Conservation (phyloP, 306 rosid genomes). For the Cucurbita pepo region DNA sequence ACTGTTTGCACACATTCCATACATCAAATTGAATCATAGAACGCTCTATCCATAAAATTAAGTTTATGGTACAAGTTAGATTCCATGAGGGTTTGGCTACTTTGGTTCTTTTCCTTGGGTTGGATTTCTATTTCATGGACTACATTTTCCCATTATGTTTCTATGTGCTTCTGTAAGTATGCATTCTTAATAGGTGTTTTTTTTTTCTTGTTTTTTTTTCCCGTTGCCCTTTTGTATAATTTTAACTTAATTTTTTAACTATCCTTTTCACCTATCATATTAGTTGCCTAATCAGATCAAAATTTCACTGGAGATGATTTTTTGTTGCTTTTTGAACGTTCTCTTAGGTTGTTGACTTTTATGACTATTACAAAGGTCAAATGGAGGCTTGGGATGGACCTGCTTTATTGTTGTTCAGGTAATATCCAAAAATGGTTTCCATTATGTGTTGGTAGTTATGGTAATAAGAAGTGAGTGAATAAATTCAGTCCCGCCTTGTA, state of each 20-base stretch:
- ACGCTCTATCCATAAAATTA: not conserved
- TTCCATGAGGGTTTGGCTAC: not conserved
- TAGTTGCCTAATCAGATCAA: not conserved
- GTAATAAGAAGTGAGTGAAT: not conserved
- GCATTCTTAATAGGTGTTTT: not conserved
- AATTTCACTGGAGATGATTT: not conserved
- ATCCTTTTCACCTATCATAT: not conserved
- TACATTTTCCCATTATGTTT: not conserved
- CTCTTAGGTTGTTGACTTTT: conserved; percentile 68
- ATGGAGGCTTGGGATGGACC: conserved; percentile 99
- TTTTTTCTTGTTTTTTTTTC: not conserved
- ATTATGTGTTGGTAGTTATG: not conserved
- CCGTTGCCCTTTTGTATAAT: not conserved
- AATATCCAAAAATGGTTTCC: not conserved
- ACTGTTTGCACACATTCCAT: not conserved
- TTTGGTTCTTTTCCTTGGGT: not conserved
- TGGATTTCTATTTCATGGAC: not conserved
- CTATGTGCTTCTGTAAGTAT: not conserved
- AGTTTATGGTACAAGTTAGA: not conserved
- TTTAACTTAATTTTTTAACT: not conserved
- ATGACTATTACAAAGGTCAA: conserved; percentile 99
- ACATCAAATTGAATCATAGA: not conserved
- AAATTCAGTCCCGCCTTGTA: not conserved
- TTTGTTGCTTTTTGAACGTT: conserved; percentile 2
- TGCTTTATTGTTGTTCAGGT: conserved; percentile 96